Conservation (phyloP, 2,329 filamentous ascomycete species). For the Ascomycota sp. region DNA sequence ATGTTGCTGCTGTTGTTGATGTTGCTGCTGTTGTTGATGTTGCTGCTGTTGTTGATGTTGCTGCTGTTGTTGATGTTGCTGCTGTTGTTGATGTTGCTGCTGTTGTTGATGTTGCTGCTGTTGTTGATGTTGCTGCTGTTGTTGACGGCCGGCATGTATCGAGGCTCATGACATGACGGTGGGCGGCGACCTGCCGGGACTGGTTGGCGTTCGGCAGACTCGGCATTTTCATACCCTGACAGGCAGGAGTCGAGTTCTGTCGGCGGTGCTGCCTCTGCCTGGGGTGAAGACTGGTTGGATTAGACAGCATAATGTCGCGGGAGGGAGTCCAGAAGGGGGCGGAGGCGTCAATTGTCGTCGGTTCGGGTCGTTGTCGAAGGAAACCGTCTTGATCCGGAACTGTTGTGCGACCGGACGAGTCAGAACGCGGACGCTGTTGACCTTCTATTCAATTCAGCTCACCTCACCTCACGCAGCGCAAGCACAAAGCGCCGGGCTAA, state of each 20-base stretch:
- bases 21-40: slow-evolving; percentile 4
- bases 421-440: neutral
- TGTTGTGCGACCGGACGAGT: slow-evolving; percentile 4
- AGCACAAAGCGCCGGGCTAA: slow-evolving; percentile 61
- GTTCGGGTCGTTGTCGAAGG: slow-evolving; percentile 31
- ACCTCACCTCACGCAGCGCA: slow-evolving; percentile 62
- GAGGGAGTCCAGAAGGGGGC: slow-evolving; percentile 45
- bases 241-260: slow-evolving; percentile 68
- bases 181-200: slow-evolving; percentile 24
- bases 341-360: slow-evolving; percentile 19
- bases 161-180: slow-evolving; percentile 70
- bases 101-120: slow-evolving; percentile 6
- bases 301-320: slow-evolving; percentile 59
- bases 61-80: slow-evolving; percentile 1
- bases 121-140: slow-evolving; percentile 1
- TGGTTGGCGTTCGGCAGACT: slow-evolving; percentile 36
- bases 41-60: slow-evolving; percentile 2
- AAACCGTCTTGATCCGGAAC: slow-evolving; percentile 27
- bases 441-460: neutral
- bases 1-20: slow-evolving; percentile 5
- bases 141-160: slow-evolving; percentile 53
- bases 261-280: slow-evolving; percentile 43
- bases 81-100: slow-evolving; percentile 5
- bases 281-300: slow-evolving; percentile 51
- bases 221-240: slow-evolving; percentile 52